Evolutionary conservation across 768 basidiomycete genomes (phyloP).

Genomic region (Pluteus cervinus): DNA sequence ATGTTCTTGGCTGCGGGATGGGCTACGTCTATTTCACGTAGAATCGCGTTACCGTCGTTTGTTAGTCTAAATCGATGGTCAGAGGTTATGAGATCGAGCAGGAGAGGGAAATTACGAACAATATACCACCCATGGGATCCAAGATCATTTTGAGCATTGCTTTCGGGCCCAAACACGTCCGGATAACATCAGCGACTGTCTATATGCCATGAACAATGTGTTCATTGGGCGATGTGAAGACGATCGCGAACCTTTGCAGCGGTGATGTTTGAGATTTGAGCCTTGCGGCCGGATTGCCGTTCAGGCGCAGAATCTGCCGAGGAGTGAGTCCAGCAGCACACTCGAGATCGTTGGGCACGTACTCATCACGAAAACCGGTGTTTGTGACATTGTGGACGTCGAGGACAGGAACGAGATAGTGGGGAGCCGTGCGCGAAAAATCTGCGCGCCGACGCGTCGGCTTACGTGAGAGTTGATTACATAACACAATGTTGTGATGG

Average conservation of each 20-base stretch:
- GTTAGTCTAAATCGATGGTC: constrained; percentile 60
- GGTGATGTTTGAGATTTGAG: constrained; percentile 94
- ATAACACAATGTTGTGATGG: no score
- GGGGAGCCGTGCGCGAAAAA: no score
- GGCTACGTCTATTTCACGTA: constrained; percentile 97
- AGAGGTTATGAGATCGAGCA: neutral
- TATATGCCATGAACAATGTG: constrained; percentile 21
- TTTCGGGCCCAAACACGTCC: constrained; percentile 95
- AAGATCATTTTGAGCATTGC: constrained; percentile 99
- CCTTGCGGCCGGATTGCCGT: constrained; percentile 90
- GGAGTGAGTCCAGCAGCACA: constrained; percentile 4
- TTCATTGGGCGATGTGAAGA: constrained; percentile 1
- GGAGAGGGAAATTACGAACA: constrained; percentile 50
- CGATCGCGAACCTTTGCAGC: constrained; percentile 75
- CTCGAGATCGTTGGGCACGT: constrained; percentile 13
- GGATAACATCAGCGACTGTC: constrained; percentile 97
- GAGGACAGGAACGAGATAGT: no score
- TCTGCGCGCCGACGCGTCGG: no score
- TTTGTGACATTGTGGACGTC: constrained; percentile 44
- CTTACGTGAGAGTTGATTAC: no score
- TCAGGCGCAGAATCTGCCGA: constrained; percentile 84
- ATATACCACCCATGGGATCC: constrained; percentile 98
- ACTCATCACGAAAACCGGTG: constrained; percentile 86
- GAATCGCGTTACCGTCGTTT: constrained; percentile 98
- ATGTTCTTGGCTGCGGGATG: constrained; percentile 99